These are phyloP conservation scores for Ganoderma meredithae DNA, from an alignment of 1,284 basidiomycete species.

Conservation along the genomic window DNA sequence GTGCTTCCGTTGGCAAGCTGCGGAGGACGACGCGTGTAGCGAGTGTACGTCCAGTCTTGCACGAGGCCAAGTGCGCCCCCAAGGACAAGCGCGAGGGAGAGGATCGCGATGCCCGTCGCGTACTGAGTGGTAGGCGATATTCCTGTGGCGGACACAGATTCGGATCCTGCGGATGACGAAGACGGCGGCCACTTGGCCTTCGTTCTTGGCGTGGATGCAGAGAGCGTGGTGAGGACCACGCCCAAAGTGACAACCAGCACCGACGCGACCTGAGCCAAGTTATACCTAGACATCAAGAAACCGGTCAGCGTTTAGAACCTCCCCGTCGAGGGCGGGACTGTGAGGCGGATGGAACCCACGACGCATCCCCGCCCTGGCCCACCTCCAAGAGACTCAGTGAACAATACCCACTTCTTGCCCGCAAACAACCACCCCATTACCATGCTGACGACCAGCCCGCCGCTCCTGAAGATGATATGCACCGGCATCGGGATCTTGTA, in stretches of 20 bases:
- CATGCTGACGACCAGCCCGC: slow-evolving; percentile 87
- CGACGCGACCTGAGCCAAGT: slow-evolving; percentile 69
- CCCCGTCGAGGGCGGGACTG: no score
- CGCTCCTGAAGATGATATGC: slow-evolving; percentile 94
- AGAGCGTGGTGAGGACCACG: slow-evolving; percentile 86
- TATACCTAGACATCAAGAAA: slow-evolving; percentile 61
- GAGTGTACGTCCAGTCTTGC: slow-evolving; percentile 84
- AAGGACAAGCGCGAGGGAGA: slow-evolving; percentile 81
- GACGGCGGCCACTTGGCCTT: slow-evolving; percentile 12
- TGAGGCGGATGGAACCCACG: not conserved
- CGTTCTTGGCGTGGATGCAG: slow-evolving; percentile 53
- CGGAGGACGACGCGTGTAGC: slow-evolving; percentile 56
- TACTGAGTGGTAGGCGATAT: slow-evolving; percentile 53
- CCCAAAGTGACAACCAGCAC: slow-evolving; percentile 85
- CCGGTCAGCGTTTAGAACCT: no score
- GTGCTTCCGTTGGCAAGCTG: slow-evolving; percentile 7
- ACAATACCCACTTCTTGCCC: slow-evolving; percentile 57
- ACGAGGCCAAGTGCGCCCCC: slow-evolving; percentile 86
- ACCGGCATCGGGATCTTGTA: slow-evolving; percentile 90
- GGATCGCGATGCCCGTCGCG: slow-evolving; percentile 74
- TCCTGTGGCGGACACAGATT: not conserved
- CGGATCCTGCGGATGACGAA: not conserved
- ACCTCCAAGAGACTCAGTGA: not conserved
- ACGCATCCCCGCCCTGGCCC: not conserved
- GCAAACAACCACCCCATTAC: slow-evolving; percentile 72